Base-by-base conservation (phyloP, 768 basidiomycete species). In the Lyophyllum semitale region DNA sequence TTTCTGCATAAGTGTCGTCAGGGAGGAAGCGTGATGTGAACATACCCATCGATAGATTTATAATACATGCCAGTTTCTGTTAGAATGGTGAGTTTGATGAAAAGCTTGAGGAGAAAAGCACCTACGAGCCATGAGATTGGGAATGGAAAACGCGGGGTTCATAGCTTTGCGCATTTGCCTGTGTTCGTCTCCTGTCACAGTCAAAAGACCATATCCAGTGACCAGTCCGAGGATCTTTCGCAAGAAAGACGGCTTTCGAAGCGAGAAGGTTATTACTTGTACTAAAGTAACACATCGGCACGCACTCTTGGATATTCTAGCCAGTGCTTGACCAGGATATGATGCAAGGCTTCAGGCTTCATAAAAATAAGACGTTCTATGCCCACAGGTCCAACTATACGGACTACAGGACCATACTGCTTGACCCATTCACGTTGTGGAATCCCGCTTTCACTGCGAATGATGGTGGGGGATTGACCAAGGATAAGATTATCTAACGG, bases 91-190 rank as follows among this genome's bases (percentile, higher is more conserved):
- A 20, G 23, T 27, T 15, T 15, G 48, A 26, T 5, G n/a, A 45
- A 30, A n/a, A 17, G 18, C 6, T 25, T 20, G 51, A 8, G 18
- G 8, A 13, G 20, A 15, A 11, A 17, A 30, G 27, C 33, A 43
- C 62, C 72, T 35, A 75, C 73, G 72, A 41, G 72, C 67, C 58
- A 65, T 70, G 15, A 77, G 68, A 53, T 71, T 80, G 1, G 73
- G 66, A 22, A 81, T 68, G 0, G 79, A 79, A 59, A 83, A 81
- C 0, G 81, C 81, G 1, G 81, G 79, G 48, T 78, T 81, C 77
- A 83, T 80, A 1, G 71, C 70, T 59, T 73, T 79, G 32, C 78
- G 76, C 77, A 82, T 78, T 46, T 72, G 73, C 56, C 72, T 79
- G 59, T 81, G 80, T 30, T 77, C 77, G 29, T 75, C 68, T 4